Evolutionary conservation across 2,329 filamentous ascomycete species (phyloP).

Genomic region (Alternaria longipes): DNA sequence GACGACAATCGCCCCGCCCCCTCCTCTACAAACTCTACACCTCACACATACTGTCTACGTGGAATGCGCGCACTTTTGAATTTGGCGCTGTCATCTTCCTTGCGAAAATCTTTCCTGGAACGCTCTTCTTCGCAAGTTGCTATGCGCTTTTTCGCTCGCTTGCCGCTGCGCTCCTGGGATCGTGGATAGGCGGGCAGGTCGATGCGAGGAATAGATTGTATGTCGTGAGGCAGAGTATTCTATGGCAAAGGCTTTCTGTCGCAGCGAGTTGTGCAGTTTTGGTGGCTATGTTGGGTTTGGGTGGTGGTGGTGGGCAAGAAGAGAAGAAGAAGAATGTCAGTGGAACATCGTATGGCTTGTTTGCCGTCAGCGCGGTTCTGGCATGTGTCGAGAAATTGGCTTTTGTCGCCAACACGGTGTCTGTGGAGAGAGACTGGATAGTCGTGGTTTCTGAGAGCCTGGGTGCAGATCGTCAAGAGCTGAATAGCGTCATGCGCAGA

Average conservation of each 20-base stretch:
- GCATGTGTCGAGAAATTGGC: constrained; percentile 75
- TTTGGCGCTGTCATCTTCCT: constrained; percentile 62
- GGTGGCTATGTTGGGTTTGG: constrained; percentile 23
- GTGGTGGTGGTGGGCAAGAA: neutral
- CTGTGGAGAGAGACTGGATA: constrained; percentile 77
- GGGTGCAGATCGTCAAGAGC: constrained; percentile 42
- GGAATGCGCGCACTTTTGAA: constrained; percentile 61
- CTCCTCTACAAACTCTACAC: constrained; percentile 52
- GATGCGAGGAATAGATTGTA: constrained; percentile 60
- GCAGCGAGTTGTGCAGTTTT: constrained; percentile 45
- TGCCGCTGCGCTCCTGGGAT: constrained; percentile 67
- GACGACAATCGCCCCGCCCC: constrained; percentile 15
- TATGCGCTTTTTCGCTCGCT: constrained; percentile 71
- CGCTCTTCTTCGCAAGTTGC: constrained; percentile 72
- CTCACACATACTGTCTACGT: constrained; percentile 60
- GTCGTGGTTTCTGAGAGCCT: constrained; percentile 59
- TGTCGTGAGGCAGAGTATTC: constrained; percentile 53
- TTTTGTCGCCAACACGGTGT: constrained; percentile 70
- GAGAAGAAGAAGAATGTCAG: constrained; percentile 10
- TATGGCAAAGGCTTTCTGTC: constrained; percentile 49
- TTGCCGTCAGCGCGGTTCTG: constrained; percentile 57
- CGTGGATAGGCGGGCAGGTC: constrained; percentile 66
- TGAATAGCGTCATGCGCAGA: constrained; percentile 68
- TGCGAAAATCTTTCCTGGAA: constrained; percentile 58
- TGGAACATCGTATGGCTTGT: constrained; percentile 38